Evolutionary conservation across 805 yeast genomes (phyloP).

Genomic region (Peterozyma xylosa): DNA sequence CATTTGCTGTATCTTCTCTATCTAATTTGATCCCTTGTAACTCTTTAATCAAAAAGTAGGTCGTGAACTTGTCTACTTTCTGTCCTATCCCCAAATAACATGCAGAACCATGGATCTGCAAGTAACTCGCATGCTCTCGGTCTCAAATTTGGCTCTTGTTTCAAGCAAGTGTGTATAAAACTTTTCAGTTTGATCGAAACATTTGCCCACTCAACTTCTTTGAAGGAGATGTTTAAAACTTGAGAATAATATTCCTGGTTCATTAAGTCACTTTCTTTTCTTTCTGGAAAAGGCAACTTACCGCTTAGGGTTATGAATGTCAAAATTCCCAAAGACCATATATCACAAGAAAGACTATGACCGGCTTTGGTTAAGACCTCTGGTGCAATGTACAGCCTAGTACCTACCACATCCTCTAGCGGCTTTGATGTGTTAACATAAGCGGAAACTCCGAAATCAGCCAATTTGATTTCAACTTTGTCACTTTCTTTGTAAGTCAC

Average conservation of each 20-base stretch:
- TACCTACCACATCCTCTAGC: constrained; percentile 58
- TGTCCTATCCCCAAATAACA: constrained; percentile 67
- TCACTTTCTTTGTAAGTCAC: constrained; percentile 55
- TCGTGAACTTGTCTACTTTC: constrained; percentile 51
- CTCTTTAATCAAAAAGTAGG: constrained; percentile 38
- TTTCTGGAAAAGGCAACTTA: constrained; percentile 65
- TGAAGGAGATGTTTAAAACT: constrained; percentile 84
- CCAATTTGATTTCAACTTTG: constrained; percentile 71
- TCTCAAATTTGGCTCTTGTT: constrained; percentile 5
- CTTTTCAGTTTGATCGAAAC: constrained; percentile 53
- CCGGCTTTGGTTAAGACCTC: constrained; percentile 78
- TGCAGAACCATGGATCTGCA: no score
- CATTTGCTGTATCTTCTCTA: constrained; percentile 11
- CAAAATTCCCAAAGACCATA: constrained; percentile 93
- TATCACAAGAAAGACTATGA: constrained; percentile 92
- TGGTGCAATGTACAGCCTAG: constrained; percentile 96
- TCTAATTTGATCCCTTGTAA: constrained; percentile 34
- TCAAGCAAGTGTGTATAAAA: constrained; percentile 63
- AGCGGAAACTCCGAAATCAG: constrained; percentile 95
- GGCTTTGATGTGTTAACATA: constrained; percentile 54
- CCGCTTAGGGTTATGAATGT: constrained; percentile 88
- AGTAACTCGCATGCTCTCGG: constrained; percentile 10
- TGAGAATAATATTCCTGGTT: no score
- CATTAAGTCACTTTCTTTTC: constrained; percentile 55
- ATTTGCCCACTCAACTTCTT: constrained; percentile 70